Evolutionary conservation across 78 protist species (phyloP), one percentile per base, ranked within the genome.

Genomic region (Bigelowiella natans): DNA sequence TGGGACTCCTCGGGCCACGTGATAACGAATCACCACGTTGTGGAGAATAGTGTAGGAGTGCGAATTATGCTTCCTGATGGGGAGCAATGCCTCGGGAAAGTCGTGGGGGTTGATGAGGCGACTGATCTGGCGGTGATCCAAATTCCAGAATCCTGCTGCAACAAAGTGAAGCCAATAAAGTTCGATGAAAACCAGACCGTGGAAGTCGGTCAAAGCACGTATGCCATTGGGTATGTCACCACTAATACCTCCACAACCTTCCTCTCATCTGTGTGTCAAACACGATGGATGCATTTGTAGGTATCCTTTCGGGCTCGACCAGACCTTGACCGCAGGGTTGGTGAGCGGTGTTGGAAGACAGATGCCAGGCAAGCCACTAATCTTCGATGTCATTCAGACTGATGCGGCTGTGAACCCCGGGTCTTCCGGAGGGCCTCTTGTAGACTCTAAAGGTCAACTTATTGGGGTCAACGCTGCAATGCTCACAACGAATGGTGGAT

Each of bases 341-440:
- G 31, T 82, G 82, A 31, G 40, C 37, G 86, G 73, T 1, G 30
- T 30, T 37, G 37, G 39, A 1, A 18, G 88, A 31, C 31, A 82
- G 40, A 39, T 82, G 39, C 2, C 31, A 2, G 37, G 84, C 31
- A 34, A 3, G 51, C 82, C 51, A 28, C n/a, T n/a, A n/a, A 89
- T 89, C 91, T 0, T 0, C 2, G 87, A 64, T 28, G 38, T 36
- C 31, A 0, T 89, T 34, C 91, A 89, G 91, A 89, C 90, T 0
- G 90, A 88, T 39, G 91, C 91, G 3, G 91, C 91, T n/a, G 36
- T 89, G 82, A 89, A 89, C 86, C 91, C 91, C 3, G 91, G 91
- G 31, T 37, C 36, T 34, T 64, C 86, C 11, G 91, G 91, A 18
- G 91, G 91, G 2, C 86, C 86, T 2, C 91, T 89, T 7, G 88